Base-by-base conservation (phyloP, 2,329 filamentous ascomycete genomes). In the Lojkania enalia region DNA sequence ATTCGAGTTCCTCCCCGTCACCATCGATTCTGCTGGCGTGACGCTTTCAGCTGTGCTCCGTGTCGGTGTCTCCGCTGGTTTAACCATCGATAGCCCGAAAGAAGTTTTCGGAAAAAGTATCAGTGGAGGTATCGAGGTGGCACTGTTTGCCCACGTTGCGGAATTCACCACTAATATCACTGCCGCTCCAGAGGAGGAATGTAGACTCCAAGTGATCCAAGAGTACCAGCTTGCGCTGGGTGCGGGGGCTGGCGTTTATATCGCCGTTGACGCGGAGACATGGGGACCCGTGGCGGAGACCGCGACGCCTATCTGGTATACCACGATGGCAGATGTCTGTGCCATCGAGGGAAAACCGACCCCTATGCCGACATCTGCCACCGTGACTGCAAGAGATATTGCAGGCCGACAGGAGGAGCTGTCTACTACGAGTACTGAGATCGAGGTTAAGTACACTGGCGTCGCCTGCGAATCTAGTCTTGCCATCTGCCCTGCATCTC, bases 1-100 rank as follows among this genome's bases (percentile, higher is more conserved):
- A 12, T 82, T 82, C 46, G 78, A 82, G 44, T 81, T 82, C 44
- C 71, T 83, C 1, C 80, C 80, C 0, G 76, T 83, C 3, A 77
- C 70, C 0, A 63, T 82, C 21, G 61, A 73, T 46, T 73, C 67
- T 20, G 71, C 70, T n/a, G 72, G 70, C 42, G 71, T 71, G 0
- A 54, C 74, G 0, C 61, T 83, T 7, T 72, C 68, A 0, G 79
- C 76, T 0, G 60, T 74, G 0, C 67, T 83, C 0, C 74, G 76
- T 3, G 49, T 82, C 1, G 74, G 73, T 7, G 55, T 77, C 1
- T 70, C 74, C 21, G 71, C 74, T 3, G 79, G 78, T 12, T 25
- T 62, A 2, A 42, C 53, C 14, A 31, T 60, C 6, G 30, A 19
- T 0, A 15, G 42, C 1, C 51, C 52, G 1, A 20, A 43, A 1